Evolutionary conservation across 768 basidiomycete genomes (phyloP).

Genomic region (Suillus discolor): DNA sequence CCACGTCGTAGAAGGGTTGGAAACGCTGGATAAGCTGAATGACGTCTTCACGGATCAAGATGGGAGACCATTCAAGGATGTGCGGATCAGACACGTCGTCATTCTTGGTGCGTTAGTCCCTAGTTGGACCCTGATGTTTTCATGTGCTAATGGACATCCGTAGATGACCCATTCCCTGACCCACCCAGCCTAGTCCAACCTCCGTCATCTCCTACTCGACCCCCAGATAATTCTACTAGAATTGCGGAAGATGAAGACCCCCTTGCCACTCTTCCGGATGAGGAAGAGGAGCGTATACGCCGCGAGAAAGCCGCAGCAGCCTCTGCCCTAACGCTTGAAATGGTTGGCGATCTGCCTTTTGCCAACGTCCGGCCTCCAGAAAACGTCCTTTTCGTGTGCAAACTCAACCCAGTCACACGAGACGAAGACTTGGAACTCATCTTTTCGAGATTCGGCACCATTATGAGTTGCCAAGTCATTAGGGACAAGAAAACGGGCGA

Average conservation of each 20-base stretch:
- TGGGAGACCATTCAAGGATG: slow-evolving; percentile 90
- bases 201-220: slow-evolving; percentile 73
- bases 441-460: slow-evolving; percentile 92
- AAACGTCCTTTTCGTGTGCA: slow-evolving; percentile 98
- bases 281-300: slow-evolving; percentile 78
- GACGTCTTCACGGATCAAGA: slow-evolving; percentile 89
- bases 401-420: slow-evolving; percentile 92
- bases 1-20: slow-evolving; percentile 91
- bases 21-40: slow-evolving; percentile 91
- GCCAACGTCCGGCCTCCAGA: slow-evolving; percentile 98
- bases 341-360: slow-evolving; percentile 99
- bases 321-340: slow-evolving; percentile 94
- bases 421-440: slow-evolving; percentile 98
- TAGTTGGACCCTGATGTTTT: slow-evolving; percentile 9
- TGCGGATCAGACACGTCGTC: slow-evolving; percentile 94
- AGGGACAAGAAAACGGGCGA: slow-evolving; percentile 96
- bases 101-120: slow-evolving; percentile 68
- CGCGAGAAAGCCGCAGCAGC: slow-evolving; percentile 90
- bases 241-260: slow-evolving; percentile 97
- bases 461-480: slow-evolving; percentile 98
- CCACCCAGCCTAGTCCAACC: slow-evolving; percentile 75
- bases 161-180: slow-evolving; percentile 96
- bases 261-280: slow-evolving; percentile 77
- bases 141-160: background rate
- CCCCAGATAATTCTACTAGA: slow-evolving; percentile 84